Conservation (phyloP, 1,284 basidiomycete species). For the Leccinum colubrinum region DNA sequence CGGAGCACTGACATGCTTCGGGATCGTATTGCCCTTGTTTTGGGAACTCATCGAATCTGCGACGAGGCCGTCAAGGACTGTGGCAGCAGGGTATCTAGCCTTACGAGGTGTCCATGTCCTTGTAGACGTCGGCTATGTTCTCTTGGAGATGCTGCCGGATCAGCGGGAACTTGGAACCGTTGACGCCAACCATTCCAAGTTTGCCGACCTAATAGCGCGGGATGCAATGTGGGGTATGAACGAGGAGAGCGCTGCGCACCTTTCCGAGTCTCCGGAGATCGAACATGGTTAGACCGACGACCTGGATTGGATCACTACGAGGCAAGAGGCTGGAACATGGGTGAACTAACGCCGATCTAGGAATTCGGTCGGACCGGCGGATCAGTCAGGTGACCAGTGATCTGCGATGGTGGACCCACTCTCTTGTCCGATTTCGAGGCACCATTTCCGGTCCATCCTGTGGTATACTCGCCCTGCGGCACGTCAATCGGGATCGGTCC, state of each 20-base stretch:
- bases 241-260: constrained; percentile 39
- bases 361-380: neutral
- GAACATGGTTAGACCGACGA: constrained; percentile 88
- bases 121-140: constrained; percentile 85
- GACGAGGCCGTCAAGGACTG: constrained; percentile 2
- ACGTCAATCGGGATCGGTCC: neutral
- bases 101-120: constrained; percentile 80
- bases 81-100: neutral
- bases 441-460: constrained; percentile 89
- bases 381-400: neutral
- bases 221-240: neutral
- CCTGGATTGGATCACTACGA: constrained; percentile 43
- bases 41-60: constrained; percentile 79
- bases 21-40: constrained; percentile 67
- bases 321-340: constrained; percentile 1
- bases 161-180: constrained; percentile 81
- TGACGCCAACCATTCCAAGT: constrained; percentile 82
- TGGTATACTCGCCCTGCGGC: constrained; percentile 83
- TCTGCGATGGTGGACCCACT: constrained; percentile 37
- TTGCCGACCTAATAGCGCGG: constrained; percentile 50
- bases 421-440: constrained; percentile 95
- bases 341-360: constrained; percentile 62
- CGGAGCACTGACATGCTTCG: constrained; percentile 69
- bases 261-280: constrained; percentile 86
- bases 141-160: constrained; percentile 80